phyloP scores from a whole-genome alignment of 148 eudicot genomes.

The Fagopyrum esculentum region DNA sequence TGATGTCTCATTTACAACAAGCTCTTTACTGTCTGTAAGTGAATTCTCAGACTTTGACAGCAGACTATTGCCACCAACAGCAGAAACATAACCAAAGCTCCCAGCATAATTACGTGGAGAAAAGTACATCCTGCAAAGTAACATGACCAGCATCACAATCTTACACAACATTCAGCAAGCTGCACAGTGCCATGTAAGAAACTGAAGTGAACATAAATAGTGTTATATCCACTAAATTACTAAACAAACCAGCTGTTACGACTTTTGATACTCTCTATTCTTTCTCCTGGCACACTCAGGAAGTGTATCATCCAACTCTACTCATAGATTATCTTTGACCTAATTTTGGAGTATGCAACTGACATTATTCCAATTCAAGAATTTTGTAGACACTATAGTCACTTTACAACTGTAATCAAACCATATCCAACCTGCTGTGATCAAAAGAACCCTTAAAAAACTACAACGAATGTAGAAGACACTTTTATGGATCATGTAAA shows the following conservation, averaged over 20 bases:
- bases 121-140: constrained; percentile 39
- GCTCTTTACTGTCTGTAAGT: constrained; percentile 27
- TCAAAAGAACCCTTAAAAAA: too few relatives aligned
- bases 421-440: too few relatives aligned
- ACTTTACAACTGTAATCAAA: too few relatives aligned
- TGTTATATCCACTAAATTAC: too few relatives aligned
- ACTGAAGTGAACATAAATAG: background rate
- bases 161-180: background rate
- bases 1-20: constrained; percentile 27
- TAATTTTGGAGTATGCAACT: too few relatives aligned
- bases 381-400: too few relatives aligned
- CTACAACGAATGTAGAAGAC: too few relatives aligned
- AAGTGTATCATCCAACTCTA: background rate
- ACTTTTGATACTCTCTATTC: too few relatives aligned
- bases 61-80: constrained; percentile 20
- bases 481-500: background rate
- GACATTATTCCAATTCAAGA: too few relatives aligned
- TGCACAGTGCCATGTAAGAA: background rate
- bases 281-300: background rate
- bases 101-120: constrained; percentile 34
- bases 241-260: too few relatives aligned
- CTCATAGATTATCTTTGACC: too few relatives aligned
- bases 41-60: constrained; percentile 16
- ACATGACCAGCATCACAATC: background rate
- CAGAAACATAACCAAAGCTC: constrained; percentile 17